phyloP scores from a whole-genome alignment of 2,329 filamentous ascomycete species.

The Coniochaeta hoffmannii region DNA sequence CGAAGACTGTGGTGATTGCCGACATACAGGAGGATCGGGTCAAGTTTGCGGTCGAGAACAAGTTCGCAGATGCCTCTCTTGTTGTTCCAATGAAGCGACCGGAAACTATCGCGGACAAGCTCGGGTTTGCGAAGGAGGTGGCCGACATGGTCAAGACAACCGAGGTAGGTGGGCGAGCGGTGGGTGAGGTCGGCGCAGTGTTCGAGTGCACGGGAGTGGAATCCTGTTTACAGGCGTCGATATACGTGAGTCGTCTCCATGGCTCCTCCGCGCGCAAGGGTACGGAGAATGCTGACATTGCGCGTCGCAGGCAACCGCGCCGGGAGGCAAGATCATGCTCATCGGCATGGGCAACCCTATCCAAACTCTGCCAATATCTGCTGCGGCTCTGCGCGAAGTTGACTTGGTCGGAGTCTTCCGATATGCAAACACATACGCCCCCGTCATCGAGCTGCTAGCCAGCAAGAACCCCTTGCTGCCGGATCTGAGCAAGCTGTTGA shows the following conservation, averaged over 20 bases:
- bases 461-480: conserved; percentile 46
- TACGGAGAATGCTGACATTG: neutral
- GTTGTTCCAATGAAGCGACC: conserved; percentile 42
- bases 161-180: conserved; percentile 30
- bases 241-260: conserved; percentile 45
- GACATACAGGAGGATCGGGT: conserved; percentile 50
- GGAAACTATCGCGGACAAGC: conserved; percentile 43
- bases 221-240: conserved; percentile 65
- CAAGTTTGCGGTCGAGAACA: conserved; percentile 47
- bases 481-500: conserved; percentile 60
- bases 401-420: conserved; percentile 66
- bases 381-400: conserved; percentile 61
- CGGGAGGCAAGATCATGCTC: conserved; percentile 62
- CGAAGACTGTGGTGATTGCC: conserved; percentile 41
- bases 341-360: conserved; percentile 68
- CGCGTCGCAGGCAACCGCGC: conserved; percentile 41
- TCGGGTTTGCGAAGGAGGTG: conserved; percentile 41
- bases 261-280: neutral
- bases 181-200: conserved; percentile 58
- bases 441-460: conserved; percentile 43
- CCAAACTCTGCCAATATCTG: conserved; percentile 61
- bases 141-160: conserved; percentile 34
- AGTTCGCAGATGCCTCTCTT: conserved; percentile 46
- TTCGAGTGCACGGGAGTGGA: conserved; percentile 79
- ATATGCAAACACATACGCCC: conserved; percentile 67